These are phyloP conservation scores for Chondrus crispus DNA, from an alignment of 23 red algal species.

Conservation along the genomic window DNA sequence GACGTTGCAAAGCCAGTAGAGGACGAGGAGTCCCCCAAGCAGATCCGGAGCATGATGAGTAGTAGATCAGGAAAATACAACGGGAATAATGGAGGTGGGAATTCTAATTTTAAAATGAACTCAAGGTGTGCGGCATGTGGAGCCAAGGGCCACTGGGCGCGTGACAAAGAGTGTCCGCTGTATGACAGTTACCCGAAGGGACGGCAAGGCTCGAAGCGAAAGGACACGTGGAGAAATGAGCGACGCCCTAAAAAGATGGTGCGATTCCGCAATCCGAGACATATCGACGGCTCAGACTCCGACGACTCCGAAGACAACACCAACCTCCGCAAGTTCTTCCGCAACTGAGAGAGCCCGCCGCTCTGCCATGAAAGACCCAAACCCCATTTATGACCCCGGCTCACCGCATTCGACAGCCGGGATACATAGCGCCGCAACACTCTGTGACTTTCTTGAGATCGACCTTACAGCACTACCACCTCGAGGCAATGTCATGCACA, in stretches of 20 bases:
- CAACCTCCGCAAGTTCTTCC: not conserved
- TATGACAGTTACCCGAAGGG: not conserved
- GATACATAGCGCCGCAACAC: not conserved
- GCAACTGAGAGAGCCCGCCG: not conserved
- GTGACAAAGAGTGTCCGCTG: not conserved
- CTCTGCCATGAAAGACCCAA: not conserved
- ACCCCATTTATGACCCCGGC: conserved; percentile 19
- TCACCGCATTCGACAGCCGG: not conserved
- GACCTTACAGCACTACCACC: not conserved
- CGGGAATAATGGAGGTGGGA: not conserved
- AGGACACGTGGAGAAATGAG: not conserved
- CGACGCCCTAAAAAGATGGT: not conserved
- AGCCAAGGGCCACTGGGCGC: not conserved
- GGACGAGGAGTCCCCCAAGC: not conserved
- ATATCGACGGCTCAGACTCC: not conserved
- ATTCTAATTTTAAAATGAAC: not conserved
- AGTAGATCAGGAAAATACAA: not conserved
- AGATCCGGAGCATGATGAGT: not conserved
- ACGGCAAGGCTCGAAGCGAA: not conserved
- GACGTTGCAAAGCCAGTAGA: not conserved
- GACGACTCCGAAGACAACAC: not conserved
- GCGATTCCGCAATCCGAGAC: not conserved
- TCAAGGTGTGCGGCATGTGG: not conserved
- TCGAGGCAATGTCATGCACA: not conserved
- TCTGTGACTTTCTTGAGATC: conserved; percentile 24